phyloP scores from a whole-genome alignment of 2,329 filamentous ascomycete species.

The Ceratocystis lukuohia region DNA sequence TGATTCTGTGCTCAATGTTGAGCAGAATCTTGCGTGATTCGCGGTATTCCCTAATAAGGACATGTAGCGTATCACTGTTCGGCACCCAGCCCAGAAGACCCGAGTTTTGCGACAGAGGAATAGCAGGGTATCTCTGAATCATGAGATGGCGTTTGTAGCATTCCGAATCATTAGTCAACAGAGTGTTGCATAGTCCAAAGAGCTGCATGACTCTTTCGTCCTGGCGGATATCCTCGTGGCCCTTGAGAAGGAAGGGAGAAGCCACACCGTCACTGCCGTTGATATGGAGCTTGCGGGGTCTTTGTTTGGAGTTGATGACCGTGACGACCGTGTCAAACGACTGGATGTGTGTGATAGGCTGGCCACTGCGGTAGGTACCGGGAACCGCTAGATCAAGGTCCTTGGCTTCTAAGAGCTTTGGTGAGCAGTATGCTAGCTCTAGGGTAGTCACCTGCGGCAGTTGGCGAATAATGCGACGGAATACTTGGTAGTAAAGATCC shows the following conservation, averaged over 20 bases:
- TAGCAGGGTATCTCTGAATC: constrained; percentile 92
- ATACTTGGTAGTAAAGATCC: constrained; percentile 98
- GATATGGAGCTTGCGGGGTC: constrained; percentile 76
- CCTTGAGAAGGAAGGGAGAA: constrained; percentile 87
- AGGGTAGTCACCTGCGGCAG: constrained; percentile 83
- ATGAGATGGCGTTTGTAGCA: constrained; percentile 94
- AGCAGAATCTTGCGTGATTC: constrained; percentile 94
- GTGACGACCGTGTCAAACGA: constrained; percentile 82
- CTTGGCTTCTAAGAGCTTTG: constrained; percentile 72
- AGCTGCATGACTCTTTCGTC: constrained; percentile 99
- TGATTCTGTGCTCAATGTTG: constrained; percentile 98
- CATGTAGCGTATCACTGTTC: constrained; percentile 93
- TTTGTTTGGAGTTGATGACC: constrained; percentile 94
- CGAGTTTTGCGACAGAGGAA: constrained; percentile 90
- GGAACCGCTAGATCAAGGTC: constrained; percentile 91
- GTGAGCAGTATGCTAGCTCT: constrained; percentile 93
- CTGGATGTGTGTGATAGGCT: constrained; percentile 67
- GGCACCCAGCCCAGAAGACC: constrained; percentile 92
- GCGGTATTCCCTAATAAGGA: constrained; percentile 92
- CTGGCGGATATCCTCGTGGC: constrained; percentile 98
- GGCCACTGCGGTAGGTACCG: constrained; percentile 73
- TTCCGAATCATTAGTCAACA: constrained; percentile 85
- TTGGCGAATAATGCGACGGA: constrained; percentile 87
- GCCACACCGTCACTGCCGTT: constrained; percentile 77
- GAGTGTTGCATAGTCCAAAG: constrained; percentile 92